Percentiles rank a stretch among this genome's conserved stretches.
These are phyloP conservation scores for Straminergon stramineum DNA, from an alignment of 225 moss, liverwort and hornwort genomes.

Conservation along the genomic window DNA sequence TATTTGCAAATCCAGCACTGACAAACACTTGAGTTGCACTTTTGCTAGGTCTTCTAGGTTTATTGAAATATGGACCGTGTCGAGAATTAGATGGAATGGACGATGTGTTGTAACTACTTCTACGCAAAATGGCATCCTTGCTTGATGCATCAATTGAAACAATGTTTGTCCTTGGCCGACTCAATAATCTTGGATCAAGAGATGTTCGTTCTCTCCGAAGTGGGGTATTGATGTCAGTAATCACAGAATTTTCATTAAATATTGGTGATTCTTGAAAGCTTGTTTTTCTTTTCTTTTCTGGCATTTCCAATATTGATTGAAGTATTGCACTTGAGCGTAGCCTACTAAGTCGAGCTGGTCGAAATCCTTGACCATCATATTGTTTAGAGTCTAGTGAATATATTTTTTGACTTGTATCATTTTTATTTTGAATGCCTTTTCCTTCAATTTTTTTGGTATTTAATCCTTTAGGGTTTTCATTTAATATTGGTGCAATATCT, in stretches of 20 bases:
- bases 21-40: conserved; percentile 32
- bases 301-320: conserved; percentile 18
- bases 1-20: conserved; percentile 52
- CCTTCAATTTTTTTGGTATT: not conserved
- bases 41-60: conserved; percentile 27
- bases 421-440: not conserved
- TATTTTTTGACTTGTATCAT: not conserved
- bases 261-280: not conserved
- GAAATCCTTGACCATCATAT: not conserved
- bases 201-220: not conserved
- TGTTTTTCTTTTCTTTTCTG: not conserved
- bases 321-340: conserved; percentile 22
- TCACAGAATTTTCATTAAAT: not conserved
- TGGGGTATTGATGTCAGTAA: not conserved
- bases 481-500: not conserved
- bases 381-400: not conserved
- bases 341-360: not conserved
- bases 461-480: not conserved
- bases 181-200: conserved; percentile 9
- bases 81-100: not conserved
- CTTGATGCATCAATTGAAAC: not conserved
- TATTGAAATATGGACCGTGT: not conserved
- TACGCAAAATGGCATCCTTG: not conserved
- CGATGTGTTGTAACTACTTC: conserved; percentile 24
- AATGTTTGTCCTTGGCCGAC: not conserved